Evolutionary conservation across 2,329 filamentous ascomycete genomes (phyloP).

Genomic region (Fusarium denticulatum): DNA sequence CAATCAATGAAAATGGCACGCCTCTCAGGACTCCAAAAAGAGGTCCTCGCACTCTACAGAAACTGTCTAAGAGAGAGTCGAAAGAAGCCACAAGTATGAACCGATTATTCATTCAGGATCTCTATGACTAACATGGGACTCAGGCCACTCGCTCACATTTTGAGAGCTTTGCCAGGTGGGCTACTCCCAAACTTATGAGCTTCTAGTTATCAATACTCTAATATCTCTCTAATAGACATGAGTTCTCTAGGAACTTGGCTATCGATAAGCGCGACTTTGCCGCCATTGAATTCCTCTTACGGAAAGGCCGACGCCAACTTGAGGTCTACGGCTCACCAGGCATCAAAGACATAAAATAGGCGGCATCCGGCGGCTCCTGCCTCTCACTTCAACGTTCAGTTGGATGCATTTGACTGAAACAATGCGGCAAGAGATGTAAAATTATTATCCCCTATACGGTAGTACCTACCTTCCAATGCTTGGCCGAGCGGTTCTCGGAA

Average conservation of each 20-base stretch:
- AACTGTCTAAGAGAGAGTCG: conserved; percentile 83
- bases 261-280: conserved; percentile 87
- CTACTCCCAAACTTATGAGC: not conserved
- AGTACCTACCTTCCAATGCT: conserved; percentile 7
- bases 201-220: not conserved
- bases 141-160: conserved; percentile 68
- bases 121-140: conserved; percentile 22
- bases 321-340: conserved; percentile 83
- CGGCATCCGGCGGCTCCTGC: not conserved
- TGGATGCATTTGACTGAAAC: not conserved
- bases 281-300: conserved; percentile 84
- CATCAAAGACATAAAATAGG: conserved; percentile 75
- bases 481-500: not conserved
- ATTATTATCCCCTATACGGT: not conserved
- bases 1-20: conserved; percentile 34
- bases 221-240: conserved; percentile 59
- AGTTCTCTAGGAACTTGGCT: conserved; percentile 77
- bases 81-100: conserved; percentile 77
- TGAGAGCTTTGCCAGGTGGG: conserved; percentile 70
- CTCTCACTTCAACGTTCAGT: not conserved
- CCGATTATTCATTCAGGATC: not conserved
- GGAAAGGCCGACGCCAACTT: conserved; percentile 83
- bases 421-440: conserved; percentile 1
- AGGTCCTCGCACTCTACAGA: conserved; percentile 87
- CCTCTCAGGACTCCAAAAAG: conserved; percentile 88